Evolutionary conservation across 2,329 filamentous ascomycete genomes (phyloP).

Genomic region (Penicillium paneum): DNA sequence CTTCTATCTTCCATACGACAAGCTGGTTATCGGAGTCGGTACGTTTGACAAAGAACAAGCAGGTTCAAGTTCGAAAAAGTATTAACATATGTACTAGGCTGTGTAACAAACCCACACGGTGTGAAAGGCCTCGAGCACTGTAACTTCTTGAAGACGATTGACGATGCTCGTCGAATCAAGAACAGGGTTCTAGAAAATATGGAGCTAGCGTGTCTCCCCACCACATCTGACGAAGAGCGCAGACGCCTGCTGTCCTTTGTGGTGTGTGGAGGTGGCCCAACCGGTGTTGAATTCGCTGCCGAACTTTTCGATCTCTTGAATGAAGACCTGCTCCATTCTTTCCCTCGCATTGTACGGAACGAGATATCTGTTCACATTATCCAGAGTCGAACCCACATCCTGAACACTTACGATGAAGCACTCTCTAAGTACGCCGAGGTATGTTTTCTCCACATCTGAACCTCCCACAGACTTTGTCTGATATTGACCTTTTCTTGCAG

Average conservation of each 20-base stretch:
- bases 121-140: conserved; percentile 93
- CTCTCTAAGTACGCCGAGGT: conserved; percentile 86
- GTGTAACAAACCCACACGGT: conserved; percentile 88
- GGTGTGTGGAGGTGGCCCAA: conserved; percentile 91
- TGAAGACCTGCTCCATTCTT: conserved; percentile 80
- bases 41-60: conserved; percentile 22
- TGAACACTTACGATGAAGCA: conserved; percentile 97
- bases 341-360: conserved; percentile 87
- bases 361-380: conserved; percentile 98
- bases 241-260: conserved; percentile 88
- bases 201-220: conserved; percentile 87
- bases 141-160: conserved; percentile 92
- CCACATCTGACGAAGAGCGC: conserved; percentile 82
- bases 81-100: conserved; percentile 50
- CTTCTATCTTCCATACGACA: conserved; percentile 97
- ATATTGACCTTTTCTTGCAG: conserved; percentile 24
- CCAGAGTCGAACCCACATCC: conserved; percentile 87
- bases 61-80: neutral
- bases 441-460: conserved; percentile 9
- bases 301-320: conserved; percentile 96
- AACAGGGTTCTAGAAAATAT: conserved; percentile 87
- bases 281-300: conserved; percentile 95
- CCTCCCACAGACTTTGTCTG: neutral
- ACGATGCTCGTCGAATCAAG: conserved; percentile 83
- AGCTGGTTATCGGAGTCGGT: conserved; percentile 85